These are phyloP conservation scores for Tulasnella sp. DNA, from an alignment of 768 basidiomycete species.

Conservation along the genomic window DNA sequence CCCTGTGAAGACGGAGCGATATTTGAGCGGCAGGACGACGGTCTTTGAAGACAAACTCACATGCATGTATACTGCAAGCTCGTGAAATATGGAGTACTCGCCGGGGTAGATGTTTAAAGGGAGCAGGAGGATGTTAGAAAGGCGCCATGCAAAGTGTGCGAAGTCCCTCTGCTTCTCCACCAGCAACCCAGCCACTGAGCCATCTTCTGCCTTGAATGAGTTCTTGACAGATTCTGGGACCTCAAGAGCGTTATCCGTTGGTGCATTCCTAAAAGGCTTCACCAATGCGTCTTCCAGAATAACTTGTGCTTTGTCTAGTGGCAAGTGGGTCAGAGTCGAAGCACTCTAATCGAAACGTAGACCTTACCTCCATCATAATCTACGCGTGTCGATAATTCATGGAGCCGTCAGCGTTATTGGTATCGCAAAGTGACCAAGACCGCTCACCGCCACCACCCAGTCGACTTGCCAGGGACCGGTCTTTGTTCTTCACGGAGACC, in stretches of 20 bases:
- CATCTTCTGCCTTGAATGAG: not conserved
- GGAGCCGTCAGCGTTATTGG: not conserved
- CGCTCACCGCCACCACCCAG: not conserved
- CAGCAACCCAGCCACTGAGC: not conserved
- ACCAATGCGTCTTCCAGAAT: not conserved
- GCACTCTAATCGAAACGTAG: not conserved
- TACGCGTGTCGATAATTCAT: not conserved
- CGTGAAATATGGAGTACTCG: slow-evolving; percentile 6
- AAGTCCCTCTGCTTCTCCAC: not conserved
- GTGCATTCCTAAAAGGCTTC: not conserved
- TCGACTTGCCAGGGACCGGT: not conserved
- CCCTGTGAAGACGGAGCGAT: not conserved
- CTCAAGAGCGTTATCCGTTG: not conserved
- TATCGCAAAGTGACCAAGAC: not conserved
- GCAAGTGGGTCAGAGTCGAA: not conserved
- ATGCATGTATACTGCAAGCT: not conserved
- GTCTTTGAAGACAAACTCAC: not conserved
- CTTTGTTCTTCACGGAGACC: not conserved
- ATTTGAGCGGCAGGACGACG: too few relatives aligned
- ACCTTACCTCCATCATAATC: slow-evolving; percentile 6
- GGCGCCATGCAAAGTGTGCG: too few relatives aligned
- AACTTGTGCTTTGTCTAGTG: not conserved
- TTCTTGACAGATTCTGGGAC: not conserved
- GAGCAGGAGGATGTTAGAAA: not conserved
- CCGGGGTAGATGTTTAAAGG: not conserved